Evolutionary conservation across 169 alveolate species (phyloP).

Genomic region (Plasmodium yoelii): DNA sequence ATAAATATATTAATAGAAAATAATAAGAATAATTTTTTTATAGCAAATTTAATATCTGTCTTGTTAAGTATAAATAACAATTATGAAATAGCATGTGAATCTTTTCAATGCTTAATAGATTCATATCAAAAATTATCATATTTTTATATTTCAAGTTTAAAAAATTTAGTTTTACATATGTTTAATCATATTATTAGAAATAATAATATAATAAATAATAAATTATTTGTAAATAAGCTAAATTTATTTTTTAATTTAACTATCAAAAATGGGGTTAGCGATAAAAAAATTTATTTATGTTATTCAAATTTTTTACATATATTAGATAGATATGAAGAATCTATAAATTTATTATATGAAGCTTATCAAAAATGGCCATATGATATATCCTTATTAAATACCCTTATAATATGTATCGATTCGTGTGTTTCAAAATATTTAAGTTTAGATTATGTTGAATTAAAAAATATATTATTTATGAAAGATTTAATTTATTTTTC

Average conservation of each 20-base stretch:
- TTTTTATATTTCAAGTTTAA: slow-evolving; percentile 13
- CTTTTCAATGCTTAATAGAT: slow-evolving; percentile 55
- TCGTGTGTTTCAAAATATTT: slow-evolving; percentile 67
- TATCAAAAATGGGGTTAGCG: slow-evolving; percentile 49
- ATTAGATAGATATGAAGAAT: slow-evolving; percentile 46
- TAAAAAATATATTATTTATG: slow-evolving; percentile 45
- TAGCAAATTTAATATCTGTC: slow-evolving; percentile 28
- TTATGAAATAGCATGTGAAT: slow-evolving; percentile 43
- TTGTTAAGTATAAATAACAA: slow-evolving; percentile 55
- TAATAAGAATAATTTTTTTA: slow-evolving; percentile 40
- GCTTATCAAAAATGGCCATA: slow-evolving; percentile 54
- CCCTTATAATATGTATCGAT: slow-evolving; percentile 64
- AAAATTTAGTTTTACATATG: slow-evolving; percentile 46
- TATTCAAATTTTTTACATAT: slow-evolving; percentile 64
- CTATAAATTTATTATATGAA: slow-evolving; percentile 36
- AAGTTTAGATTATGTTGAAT: slow-evolving; percentile 59
- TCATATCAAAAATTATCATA: slow-evolving; percentile 32
- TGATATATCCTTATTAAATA: slow-evolving; percentile 38
- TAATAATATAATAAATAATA: slow-evolving; percentile 39
- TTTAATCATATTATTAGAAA: slow-evolving; percentile 61
- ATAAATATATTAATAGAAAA: slow-evolving; percentile 14
- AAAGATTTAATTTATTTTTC: slow-evolving; percentile 45
- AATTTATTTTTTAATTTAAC: slow-evolving; percentile 64
- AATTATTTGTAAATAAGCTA: slow-evolving; percentile 62
- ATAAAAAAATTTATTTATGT: slow-evolving; percentile 27